Evolutionary conservation across 2,329 filamentous ascomycete genomes (phyloP), one percentile per base, ranked within the genome.

Genomic region (Nothophoma quercina): DNA sequence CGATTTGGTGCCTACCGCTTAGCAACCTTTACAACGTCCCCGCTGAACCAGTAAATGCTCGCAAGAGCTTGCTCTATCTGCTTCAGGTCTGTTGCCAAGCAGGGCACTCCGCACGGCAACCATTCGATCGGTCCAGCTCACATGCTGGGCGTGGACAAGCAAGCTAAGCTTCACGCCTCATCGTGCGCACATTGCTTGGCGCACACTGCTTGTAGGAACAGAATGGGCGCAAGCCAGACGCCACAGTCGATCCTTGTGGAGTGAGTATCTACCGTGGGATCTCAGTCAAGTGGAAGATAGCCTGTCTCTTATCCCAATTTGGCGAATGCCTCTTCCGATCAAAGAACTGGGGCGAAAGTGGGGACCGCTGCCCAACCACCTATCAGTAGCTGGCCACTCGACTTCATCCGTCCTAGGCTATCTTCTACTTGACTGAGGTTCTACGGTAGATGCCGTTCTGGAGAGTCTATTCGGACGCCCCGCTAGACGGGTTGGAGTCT

Each of bases 131-230:
- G 40, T 33, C 28, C 26, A 44, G 32, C 22, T 18, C 25, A 16
- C 21, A 9, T 5, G 12, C 12, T 33, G 15, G 18, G 15, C 21
- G 9, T 35, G 16, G 3, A 9, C 19, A 44, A 42, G 39, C 33
- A 16, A 33, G 26, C 26, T 25, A 51, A 51, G 40, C 47, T 44
- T 47, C 13, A 38, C n/a, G 39, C 40, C 12, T 38, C 16, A 5
- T 28, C 40, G 33, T 28, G 33, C 9, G 16, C 21, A 15, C 19
- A 28, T 47, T 47, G 44, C 44, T n/a, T n/a, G n/a, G 33, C 9
- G 16, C 21, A 15, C 19, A 28, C 40, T 47, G 44, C 44, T 47
- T 40, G 44, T 47, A 33, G 28, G 16, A 35, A 28, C 21, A 21
- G 12, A 38, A 33, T 33, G 32, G 39, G 13, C 16, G 33, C 22